Evolutionary conservation across 352 stramenopile species (phyloP), one percentile per base, ranked within the genome.

Genomic region (Pythium angustatum): DNA sequence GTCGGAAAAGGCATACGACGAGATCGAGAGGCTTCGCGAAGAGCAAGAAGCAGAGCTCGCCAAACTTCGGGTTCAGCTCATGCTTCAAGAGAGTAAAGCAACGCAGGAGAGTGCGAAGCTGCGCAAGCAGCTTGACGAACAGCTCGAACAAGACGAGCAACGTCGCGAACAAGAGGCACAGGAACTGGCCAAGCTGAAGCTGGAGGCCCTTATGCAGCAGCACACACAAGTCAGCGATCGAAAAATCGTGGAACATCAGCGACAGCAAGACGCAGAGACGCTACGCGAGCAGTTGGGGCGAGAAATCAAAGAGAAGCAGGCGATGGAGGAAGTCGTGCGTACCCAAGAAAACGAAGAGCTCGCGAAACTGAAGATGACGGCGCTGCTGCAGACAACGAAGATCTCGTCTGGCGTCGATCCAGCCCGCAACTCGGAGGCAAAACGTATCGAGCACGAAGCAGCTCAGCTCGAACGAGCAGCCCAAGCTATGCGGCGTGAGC

Each of bases 41-140:
- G 80, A 94, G 50, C 85, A 93, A 62, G 85, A 94, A 43, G 73
- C 77, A 40, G 85, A 94, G 24, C 44, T 94, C 2, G 66, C 70
- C 2, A 74, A 78, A 52, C 77, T 93, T 6, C 86, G 88, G 48
- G 64, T 88, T 61, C 76, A 94, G 64, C 58, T 94, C 2, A 50
- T 82, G 62, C 63, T 83, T 22, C 81, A 94, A 34, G 72, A 82
- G 33, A 77, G 61, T 44, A 61, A 69, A 4, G 82, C 85, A 5
- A 83, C 72, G 19, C 68, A 80, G 50, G 74, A 91, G 38, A 78
- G 79, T 7, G 55, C 43, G 0, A 81, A 74, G 33, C 56, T 92
- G 3, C 74, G 69, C 0, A 62, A 77, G 10, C 72, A 87, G 34
- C 56, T 92, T 1, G 79, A 68, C 49, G 64, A 28, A 10, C 77